Evolutionary conservation across 192 early-diverging fungal species (phyloP), one percentile per base, ranked within the genome.

Genomic region (Podila epigama): DNA sequence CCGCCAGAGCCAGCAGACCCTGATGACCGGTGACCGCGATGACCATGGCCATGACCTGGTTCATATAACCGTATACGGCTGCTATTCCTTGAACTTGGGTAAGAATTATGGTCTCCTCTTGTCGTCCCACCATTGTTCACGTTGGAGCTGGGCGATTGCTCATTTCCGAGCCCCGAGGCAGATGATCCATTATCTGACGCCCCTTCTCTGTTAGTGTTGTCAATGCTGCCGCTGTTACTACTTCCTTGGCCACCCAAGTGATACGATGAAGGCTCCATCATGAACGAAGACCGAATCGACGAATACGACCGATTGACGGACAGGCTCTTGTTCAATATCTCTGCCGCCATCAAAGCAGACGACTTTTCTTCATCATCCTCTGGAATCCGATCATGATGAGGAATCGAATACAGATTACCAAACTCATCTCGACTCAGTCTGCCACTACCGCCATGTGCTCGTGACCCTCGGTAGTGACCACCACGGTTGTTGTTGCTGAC

Each of bases 371-470:
- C 73, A 35, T 77, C 66, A 27, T 77, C 73, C 56, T 77, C 73
- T 2, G 60, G 60, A 64, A 77, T 77, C 12, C 73, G 60, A 9
- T 77, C 73, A 54, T 77, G 73, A 28, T 68, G 66, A 6, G 73
- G 66, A 5, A 59, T 36, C 5, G 66, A 63, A 31, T 58, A 77
- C 20, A 77, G 42, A 2, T 51, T 51, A 31, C 73, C 73, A 77
- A 77, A 77, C n/a, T 77, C 73, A 51, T 77, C 73, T 40, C 73
- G 65, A 44, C 73, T n/a, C n/a, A n/a, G n/a, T n/a, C n/a, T 77
- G 16, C 66, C 73, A 48, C 59, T 77, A 39, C 73, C 68, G n/a
- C 66, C 61, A 33, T 68, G 73, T 48, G 44, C n/a, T 13, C 73
- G 73, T 18, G 55, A 51, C 48, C 66, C 65, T 5, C 73, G 71